Base-by-base conservation (phyloP, 768 basidiomycete species). In the Leccinum truebloodii region DNA sequence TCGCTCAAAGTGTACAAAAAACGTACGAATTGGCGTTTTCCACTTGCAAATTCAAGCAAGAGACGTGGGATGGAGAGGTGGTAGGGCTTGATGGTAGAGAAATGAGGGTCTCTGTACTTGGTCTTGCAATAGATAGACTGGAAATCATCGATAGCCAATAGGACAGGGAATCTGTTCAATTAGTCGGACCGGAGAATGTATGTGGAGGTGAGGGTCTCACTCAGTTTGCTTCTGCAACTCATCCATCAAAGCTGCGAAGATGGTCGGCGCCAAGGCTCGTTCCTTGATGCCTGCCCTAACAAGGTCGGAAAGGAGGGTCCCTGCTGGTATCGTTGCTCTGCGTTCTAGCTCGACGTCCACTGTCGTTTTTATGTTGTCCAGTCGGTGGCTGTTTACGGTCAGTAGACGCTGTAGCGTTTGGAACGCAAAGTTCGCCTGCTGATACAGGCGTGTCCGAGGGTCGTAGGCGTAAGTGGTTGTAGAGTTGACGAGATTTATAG, bases 91-190 rank as follows among this genome's bases (percentile, higher is more conserved):
- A 96, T 85, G 10, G 77, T 68, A 7, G 78, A 77, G 73, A 86
- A 92, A 48, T 87, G 85, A 13, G 90, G 89, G 59, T 92, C 87
- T 26, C 86, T 83, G 75, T 95, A 95, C 28, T 76, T 69, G 0
- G 89, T 84, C 49, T 75, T 77, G 69, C 83, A 78, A 67, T 91
- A 94, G 26, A 97, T 73, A 0, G 92, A 81, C 71, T 96, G 95
- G 71, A 92, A 86, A 66, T 96, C 94, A 64, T 97, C 95, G 1
- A 95, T 79, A 0, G 94, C 94, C 32, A 95, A 76, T 6, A 97
- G 71, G 2, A 96, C 89, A 0, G 93, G 93, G 67, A 80, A 77
- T 49, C 92, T 94, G 60, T 57, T 55, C 22, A 44, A 53, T 22
- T 16, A 26, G 37, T 35, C 18, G 4, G 16, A 18, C n/a, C 3